Evolutionary conservation across 1,139 yeast species (phyloP).

Genomic region (Hyphopichia fennica): DNA sequence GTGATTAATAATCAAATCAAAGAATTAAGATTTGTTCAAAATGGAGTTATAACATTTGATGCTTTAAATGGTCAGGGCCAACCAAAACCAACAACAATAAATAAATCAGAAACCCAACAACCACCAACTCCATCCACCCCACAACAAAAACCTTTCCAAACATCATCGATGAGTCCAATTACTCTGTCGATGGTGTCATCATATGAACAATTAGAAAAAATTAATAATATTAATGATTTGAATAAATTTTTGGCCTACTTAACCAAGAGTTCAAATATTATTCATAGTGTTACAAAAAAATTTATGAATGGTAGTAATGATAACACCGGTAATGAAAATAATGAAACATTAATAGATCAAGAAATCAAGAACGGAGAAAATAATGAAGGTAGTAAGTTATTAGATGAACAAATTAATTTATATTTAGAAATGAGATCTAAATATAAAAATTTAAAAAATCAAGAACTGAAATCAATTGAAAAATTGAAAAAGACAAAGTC

Average conservation of each 20-base stretch:
- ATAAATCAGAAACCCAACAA: slow-evolving; percentile 3
- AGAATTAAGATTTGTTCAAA: slow-evolving; percentile 46
- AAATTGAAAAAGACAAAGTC: slow-evolving; percentile 8
- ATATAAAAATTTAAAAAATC: slow-evolving; percentile 19
- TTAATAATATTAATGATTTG: slow-evolving; percentile 43
- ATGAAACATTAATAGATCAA: background rate
- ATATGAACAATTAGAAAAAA: slow-evolving; percentile 40
- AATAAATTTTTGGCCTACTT: slow-evolving; percentile 43
- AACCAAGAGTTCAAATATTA: slow-evolving; percentile 38
- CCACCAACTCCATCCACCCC: slow-evolving; percentile 5
- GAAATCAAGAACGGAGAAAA: background rate
- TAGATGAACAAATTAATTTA: slow-evolving; percentile 37
- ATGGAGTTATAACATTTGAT: slow-evolving; percentile 48
- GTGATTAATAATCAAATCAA: slow-evolving; percentile 46
- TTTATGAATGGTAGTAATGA: slow-evolving; percentile 11
- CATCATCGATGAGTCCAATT: background rate
- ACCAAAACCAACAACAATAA: slow-evolving; percentile 4
- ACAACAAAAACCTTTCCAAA: slow-evolving; percentile 1
- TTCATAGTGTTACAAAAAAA: slow-evolving; percentile 43
- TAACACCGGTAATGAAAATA: slow-evolving; percentile 9
- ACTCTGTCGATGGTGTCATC: background rate
- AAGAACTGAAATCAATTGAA: slow-evolving; percentile 14
- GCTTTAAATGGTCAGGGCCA: slow-evolving; percentile 27
- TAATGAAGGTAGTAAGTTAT: background rate
- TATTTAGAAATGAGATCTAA: slow-evolving; percentile 31